Evolutionary conservation across 129 eudicot species (phyloP).

Genomic region (Saposhnikovia divaricata): DNA sequence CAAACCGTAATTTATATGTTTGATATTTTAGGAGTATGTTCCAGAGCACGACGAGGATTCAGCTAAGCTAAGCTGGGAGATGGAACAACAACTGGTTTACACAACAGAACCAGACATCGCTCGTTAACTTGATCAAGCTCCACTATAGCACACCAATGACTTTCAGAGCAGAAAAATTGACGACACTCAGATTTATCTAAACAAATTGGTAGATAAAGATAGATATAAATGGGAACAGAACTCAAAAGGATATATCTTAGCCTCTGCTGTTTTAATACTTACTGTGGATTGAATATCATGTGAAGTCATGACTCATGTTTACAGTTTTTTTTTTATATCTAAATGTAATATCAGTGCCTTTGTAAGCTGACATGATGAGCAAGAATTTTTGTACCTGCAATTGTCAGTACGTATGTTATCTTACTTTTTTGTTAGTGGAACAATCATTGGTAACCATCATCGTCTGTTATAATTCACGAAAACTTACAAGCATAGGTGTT

Average conservation of each 20-base stretch:
- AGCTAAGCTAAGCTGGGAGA: slow-evolving; percentile 76
- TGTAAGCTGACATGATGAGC: not conserved
- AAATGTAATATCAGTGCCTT: not conserved
- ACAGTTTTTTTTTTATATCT: not conserved
- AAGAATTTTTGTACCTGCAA: not conserved
- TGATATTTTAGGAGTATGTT: slow-evolving; percentile 40
- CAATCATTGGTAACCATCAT: not conserved
- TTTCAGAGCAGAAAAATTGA: not conserved
- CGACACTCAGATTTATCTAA: slow-evolving; percentile 3
- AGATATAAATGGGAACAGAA: not conserved
- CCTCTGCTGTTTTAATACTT: not conserved
- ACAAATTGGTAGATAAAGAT: not conserved
- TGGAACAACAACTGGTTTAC: slow-evolving; percentile 62
- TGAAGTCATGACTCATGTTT: not conserved
- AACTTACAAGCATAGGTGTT: not conserved
- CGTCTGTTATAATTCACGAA: not conserved
- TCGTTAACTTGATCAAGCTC: slow-evolving; percentile 31
- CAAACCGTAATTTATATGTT: not conserved
- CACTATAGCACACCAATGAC: not conserved
- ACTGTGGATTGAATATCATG: not conserved
- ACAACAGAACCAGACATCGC: slow-evolving; percentile 52
- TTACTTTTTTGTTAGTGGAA: not conserved
- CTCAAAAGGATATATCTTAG: not conserved
- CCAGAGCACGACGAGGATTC: slow-evolving; percentile 42
- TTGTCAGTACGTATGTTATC: not conserved